Base-by-base conservation (phyloP, 352 stramenopile genomes). In the Globisporangium perplexum region DNA sequence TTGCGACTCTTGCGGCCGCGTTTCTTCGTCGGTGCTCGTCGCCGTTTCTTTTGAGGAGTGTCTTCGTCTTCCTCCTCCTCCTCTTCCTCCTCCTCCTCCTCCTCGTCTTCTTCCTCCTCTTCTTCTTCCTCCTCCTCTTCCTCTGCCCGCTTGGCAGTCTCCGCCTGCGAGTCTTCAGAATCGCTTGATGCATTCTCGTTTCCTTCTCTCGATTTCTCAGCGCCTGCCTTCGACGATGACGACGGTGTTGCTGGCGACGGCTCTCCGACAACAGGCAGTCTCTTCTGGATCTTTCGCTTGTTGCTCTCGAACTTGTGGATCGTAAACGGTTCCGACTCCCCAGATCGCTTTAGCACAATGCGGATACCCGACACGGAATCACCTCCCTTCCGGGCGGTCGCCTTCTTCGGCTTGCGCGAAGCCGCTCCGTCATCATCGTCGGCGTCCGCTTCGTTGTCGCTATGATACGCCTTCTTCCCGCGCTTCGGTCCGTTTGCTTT, bases 371-470 rank as follows among this genome's bases (percentile, higher is more conserved):
- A 58, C 17, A 55, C 72, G 60, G 28, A 33, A 10, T 45, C 49
- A 8, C 7, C 57, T 14, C 4, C n/a, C 22, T 46, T 46, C n/a
- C 41, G 41, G 10, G 41, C 24, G 8, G 22, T 4, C 22, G 8
- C 10, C 46, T 41, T 44, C 20, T 42, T 31, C 22, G 44, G 23
- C 33, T 67, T 60, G 41, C 23, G 41, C 53, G 24, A 15, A 44
- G 57, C 43, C 72, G 55, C 22, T 15, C 57, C 50, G 42, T 79
- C 63, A 49, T 81, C 72, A 33, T 71, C 64, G 10, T 76, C 62
- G 17, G 53, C 54, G 18, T 77, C 75, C 35, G 70, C 60, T 11
- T 84, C 78, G 12, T 83, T 73, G 22, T 89, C 71, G 42, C 73
- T 82, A 18, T 67, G 69, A 42, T 75, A 65, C 38, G 64, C 45